Evolutionary conservation across 345 rosid species (phyloP), one percentile per base, ranked within the genome.

Genomic region (Acer negundo): DNA sequence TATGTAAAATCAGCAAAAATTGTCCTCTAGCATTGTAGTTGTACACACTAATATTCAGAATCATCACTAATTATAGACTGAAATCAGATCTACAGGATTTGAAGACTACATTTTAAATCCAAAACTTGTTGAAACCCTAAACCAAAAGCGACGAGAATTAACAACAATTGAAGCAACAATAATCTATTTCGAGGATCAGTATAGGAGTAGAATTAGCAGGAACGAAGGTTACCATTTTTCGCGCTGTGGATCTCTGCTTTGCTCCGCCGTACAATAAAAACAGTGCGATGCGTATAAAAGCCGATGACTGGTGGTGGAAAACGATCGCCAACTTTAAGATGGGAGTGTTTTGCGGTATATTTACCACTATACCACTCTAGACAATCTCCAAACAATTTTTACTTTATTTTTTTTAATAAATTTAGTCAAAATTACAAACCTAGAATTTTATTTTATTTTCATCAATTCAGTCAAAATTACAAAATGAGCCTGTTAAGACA

Each of bases 51-150:
- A n/a, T 5, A 42, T 46, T 73, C 69, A 19, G 12, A 26, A 74
- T 42, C 22, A 62, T 17, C 17, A 47, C 42, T 24, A 17, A 16
- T 19, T 26, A 46, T 31, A n/a, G 19, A 63, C 28, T 58, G 68
- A 59, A 58, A 15, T 28, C 13, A 70, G 79, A 77, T 69, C 69
- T 28, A 19, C 70, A 19, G 6, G 7, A 59, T 61, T 26, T 46
- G 24, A 46, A 19, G 17, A 47, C 42, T 58, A 19, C 13, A n/a
- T 69, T 47, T 22, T 20, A 47, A 40, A 55, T 59, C 6, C 31
- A 70, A 13, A 9, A 31, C 10, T 47, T 77, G 19, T 49, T 17
- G 63, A 77, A 77, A 77, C 80, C 80, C 80, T 77, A 77, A 58
- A 62, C 16, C n/a, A 42, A 16, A 38, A 23, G 63, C 23, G 16